Base-by-base conservation (phyloP, 179 eudicot species). In the Heliamphora pulchella region DNA sequence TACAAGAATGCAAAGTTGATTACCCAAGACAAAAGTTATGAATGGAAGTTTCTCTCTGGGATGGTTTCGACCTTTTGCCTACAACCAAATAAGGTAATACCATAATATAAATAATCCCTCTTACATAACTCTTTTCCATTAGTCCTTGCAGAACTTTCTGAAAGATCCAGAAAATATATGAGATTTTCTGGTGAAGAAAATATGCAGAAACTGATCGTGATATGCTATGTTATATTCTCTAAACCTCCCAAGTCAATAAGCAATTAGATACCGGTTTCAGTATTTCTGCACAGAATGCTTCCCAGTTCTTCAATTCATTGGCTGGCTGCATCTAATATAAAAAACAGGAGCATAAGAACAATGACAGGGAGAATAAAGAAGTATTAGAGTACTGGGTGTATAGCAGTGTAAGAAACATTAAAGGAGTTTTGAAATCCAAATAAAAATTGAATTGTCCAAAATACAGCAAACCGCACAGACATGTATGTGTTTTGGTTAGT, bases 1-100 rank as follows among this genome's bases (percentile, higher is more conserved):
- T n/a, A 43, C 62, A 57, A 44, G 41, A 46, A 31, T 13, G 41
- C 70, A 46, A 53, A 61, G 66, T 50, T 39, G 47, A 77, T 86
- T 92, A 92, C 98, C 98, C 79, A 94, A 80, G 77, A 94, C 92
- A 83, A 94, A 94, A 67, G 93, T 87, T 76, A 94, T 87, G 82
- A 90, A 90, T 43, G 89, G 92, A 31, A 83, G 72, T 86, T 84
- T 90, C 86, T 85, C 87, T 76, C 73, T 74, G 55, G 83, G 77
- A 76, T 80, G 78, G 64, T 41, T 48, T 81, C 83, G 85, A 81
- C 75, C 85, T 70, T 84, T 83, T 75, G 64, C 89, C 98, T 92
- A 80, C 83, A 83, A 54, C 72, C 75, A 79, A 81, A 68, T 8
- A 80, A 66, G 58, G 57, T 57, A 67, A 71, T 14, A 22, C 75